Base-by-base conservation (phyloP, 2,329 filamentous ascomycete species). In the Botrytis byssoidea region DNA sequence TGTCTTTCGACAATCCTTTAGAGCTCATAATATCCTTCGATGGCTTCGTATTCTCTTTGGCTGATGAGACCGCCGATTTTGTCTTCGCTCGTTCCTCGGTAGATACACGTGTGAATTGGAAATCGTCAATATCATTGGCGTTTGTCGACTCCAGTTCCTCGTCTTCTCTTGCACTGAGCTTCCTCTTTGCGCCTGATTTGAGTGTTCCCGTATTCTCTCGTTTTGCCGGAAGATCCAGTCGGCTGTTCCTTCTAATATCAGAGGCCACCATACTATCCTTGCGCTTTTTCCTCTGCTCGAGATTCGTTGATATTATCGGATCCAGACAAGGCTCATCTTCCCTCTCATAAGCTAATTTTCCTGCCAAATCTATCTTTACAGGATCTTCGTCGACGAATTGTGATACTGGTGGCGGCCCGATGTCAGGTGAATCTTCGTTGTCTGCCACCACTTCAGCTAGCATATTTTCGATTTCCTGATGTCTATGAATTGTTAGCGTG, bases 371-470 rank as follows among this genome's bases (percentile, higher is more conserved):
- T 73, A 86, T 81, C 77, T 89, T 88, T 46, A 87, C 82, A 1
- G 85, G 85, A 68, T 89, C 87, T 70, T 86, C 85, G 51, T 89
- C 86, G n/a, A 89, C 85, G 75, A 87, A 88, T 73, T 86, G 85
- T 14, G 88, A 90, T 63, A 88, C 84, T 1, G 88, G 87, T 8
- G 89, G 89, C 6, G 89, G 87, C 0, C 91, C 91, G 63, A 94
- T 85, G 73, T 93, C 91, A 9, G 91, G 91, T 4, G 91, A 93
- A 59, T 91, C 88, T 63, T 85, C 85, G 46, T 83, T 83, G 8
- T 83, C 82, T 18, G 60, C 60, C 57, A 74, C 75, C 25, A 74
- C 74, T 40, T 80, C 76, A 40, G 76, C 72, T 59, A 78, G 70
- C 40, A 81, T 60, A 32, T 74, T 73, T 14, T 77, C 44, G n/a